Evolutionary conservation across 495 filamentous ascomycete species (phyloP).

Genomic region (Trichocladium uniseriatum): DNA sequence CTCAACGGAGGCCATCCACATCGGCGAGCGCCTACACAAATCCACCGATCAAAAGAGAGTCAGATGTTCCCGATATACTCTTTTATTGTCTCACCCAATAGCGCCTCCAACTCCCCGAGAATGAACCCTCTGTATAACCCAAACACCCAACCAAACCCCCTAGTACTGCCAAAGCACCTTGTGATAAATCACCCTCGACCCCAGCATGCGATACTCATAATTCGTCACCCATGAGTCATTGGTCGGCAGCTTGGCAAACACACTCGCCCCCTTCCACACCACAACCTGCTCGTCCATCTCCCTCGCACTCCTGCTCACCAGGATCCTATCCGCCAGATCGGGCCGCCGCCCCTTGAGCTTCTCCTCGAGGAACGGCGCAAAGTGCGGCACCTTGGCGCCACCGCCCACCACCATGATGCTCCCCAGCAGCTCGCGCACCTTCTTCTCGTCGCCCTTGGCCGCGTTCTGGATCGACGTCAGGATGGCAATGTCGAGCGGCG

Average conservation of each 20-base stretch:
- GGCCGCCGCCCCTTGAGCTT: conserved; percentile 60
- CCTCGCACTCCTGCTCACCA: conserved; percentile 78
- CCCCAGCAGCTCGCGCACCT: conserved; percentile 80
- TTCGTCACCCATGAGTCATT: conserved; percentile 93
- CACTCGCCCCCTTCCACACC: conserved; percentile 93
- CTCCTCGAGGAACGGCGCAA: conserved; percentile 73
- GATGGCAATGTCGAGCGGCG: conserved; percentile 81
- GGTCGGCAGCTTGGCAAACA: conserved; percentile 85
- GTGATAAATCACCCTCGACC: conserved; percentile 67
- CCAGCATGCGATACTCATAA: conserved; percentile 80
- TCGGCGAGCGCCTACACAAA: no score
- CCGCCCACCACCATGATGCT: conserved; percentile 95
- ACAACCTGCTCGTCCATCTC: conserved; percentile 94
- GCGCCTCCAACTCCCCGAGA: no score
- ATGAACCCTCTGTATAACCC: no score
- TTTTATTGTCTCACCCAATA: no score
- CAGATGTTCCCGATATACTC: no score
- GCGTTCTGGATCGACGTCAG: conserved; percentile 80
- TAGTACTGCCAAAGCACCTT: conserved; percentile 74
- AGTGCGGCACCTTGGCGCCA: conserved; percentile 67
- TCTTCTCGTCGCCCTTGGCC: conserved; percentile 80
- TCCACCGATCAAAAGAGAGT: no score
- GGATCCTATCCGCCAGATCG: conserved; percentile 66
- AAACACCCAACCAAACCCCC: no score
- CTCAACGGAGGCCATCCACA: no score